Conservation (phyloP, 176 grass and related monocot species). For the Eleusine indica region DNA sequence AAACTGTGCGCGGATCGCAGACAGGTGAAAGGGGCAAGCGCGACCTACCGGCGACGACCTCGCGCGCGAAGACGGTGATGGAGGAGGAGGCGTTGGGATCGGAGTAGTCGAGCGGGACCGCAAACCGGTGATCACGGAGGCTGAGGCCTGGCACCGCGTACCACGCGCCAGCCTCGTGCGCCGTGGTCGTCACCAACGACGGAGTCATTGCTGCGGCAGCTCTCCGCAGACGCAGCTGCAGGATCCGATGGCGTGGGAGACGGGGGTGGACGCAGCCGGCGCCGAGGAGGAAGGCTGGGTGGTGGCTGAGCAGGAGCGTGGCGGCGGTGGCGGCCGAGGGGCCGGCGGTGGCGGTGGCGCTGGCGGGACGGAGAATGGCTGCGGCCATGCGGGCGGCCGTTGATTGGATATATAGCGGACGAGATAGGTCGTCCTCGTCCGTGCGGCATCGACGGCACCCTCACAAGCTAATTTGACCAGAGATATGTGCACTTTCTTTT, state of each 20-base stretch:
- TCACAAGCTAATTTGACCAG: neutral
- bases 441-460: neutral
- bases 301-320: constrained; percentile 10
- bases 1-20: neutral
- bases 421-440: neutral
- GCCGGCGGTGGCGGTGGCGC: neutral
- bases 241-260: constrained; percentile 33
- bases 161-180: constrained; percentile 64
- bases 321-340: neutral
- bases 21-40: constrained; percentile 1
- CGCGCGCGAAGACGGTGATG: constrained; percentile 88
- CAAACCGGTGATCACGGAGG: constrained; percentile 85
- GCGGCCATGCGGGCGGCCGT: constrained; percentile 30
- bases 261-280: constrained; percentile 1
- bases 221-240: neutral
- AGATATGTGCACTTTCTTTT: neutral
- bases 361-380: constrained; percentile 18
- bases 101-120: constrained; percentile 84
- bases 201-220: constrained; percentile 53
- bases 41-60: constrained; percentile 73
- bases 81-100: neutral
- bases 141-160: constrained; percentile 74
- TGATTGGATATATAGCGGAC: constrained; percentile 31
- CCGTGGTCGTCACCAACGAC: neutral
- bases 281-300: neutral